Base-by-base conservation (phyloP, 176 grass and related monocot genomes). In the Bromus sterilis region DNA sequence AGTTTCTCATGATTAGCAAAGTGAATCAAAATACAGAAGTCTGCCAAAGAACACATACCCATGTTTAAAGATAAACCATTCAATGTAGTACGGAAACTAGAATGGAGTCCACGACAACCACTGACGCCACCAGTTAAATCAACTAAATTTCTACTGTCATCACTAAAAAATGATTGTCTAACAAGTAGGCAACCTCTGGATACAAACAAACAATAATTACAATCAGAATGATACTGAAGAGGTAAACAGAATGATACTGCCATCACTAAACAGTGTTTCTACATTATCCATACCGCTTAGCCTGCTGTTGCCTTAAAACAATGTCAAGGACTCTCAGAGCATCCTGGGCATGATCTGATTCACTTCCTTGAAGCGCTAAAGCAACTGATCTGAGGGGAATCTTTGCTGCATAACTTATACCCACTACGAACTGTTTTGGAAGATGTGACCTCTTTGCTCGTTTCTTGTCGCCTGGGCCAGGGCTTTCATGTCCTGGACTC, bases 271-370 rank as follows among this genome's bases (percentile, higher is more conserved):
- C 10, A 77, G 30, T 39, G 53, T 72, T 59, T 24, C 16, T 48
- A 59, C 2, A 33, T 53, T 74, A 20, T 64, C 60, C 60, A 76
- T 82, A 94, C 92, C 86, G 83, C 62, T 94, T 97, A 72, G 95
- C 95, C 49, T 97, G 95, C 30, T 93, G 95, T 76, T 97, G 92
- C 74, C 88, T 97, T 82, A 97, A 89, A 71, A 93, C 80, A 83
- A 94, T 93, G 82, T 97, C 95, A 35, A 94, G 90, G 39, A 97
- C 90, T 79, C 92, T 77, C 36, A 92, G 74, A 78, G 92, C 90
- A 78, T 97, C 89, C 41, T 97, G 89, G 35, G 90, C 80, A 48
- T 93, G 80, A 32, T 91, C 81, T 15, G 85, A 80, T 36, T 92
- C 84, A 2, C 66, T 89, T 80, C 92, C 95, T 81, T 32, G 66